Evolutionary conservation across 768 basidiomycete species (phyloP), one percentile per base, ranked within the genome.

Genomic region (Russula ochroleuca): DNA sequence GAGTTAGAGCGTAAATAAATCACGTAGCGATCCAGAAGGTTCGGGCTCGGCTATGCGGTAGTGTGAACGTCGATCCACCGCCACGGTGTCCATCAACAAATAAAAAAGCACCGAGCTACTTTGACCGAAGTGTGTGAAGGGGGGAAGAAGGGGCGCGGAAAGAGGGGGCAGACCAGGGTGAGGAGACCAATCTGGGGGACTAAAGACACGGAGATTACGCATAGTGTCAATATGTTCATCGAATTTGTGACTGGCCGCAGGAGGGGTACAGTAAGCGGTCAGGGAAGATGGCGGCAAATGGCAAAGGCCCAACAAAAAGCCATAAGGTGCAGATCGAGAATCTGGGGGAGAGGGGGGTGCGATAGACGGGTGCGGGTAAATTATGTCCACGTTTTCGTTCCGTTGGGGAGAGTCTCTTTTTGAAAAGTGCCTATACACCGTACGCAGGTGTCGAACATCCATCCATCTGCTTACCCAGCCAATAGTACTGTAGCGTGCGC

Each of bases 371-470:
- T 15, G 35, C 35, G 33, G 43, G 35, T 10, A 37, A 33, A 40
- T 7, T 14, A 37, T 57, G 23, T 51, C 15, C 14, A 35, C 41
- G 43, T 38, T 37, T 37, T 59, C 41, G 53, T 40, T 28, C 5
- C 8, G 35, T 7, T 8, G 35, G 35, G 51, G 45, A 57, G 55
- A 28, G 31, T 31, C 41, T 13, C 43, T 25, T 43, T 43, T 15
- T 5, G 14, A 13, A 33, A 51, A n/a, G 40, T 14, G 10, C 35
- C 31, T 14, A 37, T 11, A 5, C 38, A 13, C 17, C 43, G 21
- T 15, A 37, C 63, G 51, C 49, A 63, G 25, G n/a, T 58, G 35
- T 50, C 53, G 58, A 47, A n/a, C 57, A 59, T 64, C 63, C 45
- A 14, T 17, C 10, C 28, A 40, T 28, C 15, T 31, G 57, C 63